phyloP scores from a whole-genome alignment of 305 asterid genomes.

The Euphrasia arctica region DNA sequence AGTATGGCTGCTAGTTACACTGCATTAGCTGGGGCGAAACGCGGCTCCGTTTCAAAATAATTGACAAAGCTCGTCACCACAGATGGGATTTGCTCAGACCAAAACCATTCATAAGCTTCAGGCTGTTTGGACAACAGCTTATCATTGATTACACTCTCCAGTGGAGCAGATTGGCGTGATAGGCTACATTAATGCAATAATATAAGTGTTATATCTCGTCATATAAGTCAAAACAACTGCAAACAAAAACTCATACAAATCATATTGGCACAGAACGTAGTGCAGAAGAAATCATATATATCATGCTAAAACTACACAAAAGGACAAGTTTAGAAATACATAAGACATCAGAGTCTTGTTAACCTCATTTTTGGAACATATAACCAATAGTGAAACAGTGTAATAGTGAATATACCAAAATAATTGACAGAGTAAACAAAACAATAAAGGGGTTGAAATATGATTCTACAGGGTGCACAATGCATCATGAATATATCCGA shows the following conservation, averaged over 20 bases:
- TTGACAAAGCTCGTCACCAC: constrained; percentile 67
- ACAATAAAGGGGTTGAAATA: constrained; percentile 2
- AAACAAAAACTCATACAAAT: constrained; percentile 12
- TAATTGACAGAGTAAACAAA: constrained; percentile 8
- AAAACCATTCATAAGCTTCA: constrained; percentile 78
- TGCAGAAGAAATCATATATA: constrained; percentile 14
- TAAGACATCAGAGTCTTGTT: constrained; percentile 11
- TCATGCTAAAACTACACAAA: constrained; percentile 14
- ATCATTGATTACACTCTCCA: constrained; percentile 77
- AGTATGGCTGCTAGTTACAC: constrained; percentile 47
- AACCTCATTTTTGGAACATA: constrained; percentile 14
- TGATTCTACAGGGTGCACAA: too few relatives aligned
- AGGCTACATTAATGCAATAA: constrained; percentile 50
- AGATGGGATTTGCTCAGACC: constrained; percentile 83
- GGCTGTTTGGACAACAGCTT: constrained; percentile 74
- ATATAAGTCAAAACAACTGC: constrained; percentile 12
- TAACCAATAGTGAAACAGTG: not conserved
- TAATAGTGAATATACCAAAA: constrained; percentile 10
- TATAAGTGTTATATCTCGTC: constrained; percentile 20
- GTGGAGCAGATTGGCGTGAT: constrained; percentile 71
- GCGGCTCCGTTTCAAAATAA: constrained; percentile 71
- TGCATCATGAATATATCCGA: too few relatives aligned
- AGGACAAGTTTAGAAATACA: not conserved
- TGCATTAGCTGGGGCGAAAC: constrained; percentile 63
- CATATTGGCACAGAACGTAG: not conserved